phyloP scores from a whole-genome alignment of 202 grass and related monocot species.

The Panicum virgatum region DNA sequence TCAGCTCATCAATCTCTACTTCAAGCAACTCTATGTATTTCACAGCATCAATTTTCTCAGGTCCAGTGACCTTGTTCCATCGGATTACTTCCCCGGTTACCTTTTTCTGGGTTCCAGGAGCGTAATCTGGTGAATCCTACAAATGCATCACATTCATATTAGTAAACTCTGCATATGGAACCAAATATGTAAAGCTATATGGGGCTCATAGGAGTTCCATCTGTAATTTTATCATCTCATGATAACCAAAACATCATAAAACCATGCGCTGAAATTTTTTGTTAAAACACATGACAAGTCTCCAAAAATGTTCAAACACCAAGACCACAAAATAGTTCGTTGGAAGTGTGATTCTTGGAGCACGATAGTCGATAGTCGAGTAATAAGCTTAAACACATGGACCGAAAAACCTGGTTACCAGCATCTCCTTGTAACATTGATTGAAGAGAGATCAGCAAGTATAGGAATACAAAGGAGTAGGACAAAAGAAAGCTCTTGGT shows the following conservation, averaged over 20 bases:
- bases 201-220: not conserved
- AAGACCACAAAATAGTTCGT: not conserved
- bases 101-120: slow-evolving; percentile 93
- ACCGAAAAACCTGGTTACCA: not conserved
- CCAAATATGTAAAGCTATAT: not conserved
- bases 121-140: slow-evolving; percentile 71
- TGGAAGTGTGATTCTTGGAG: slow-evolving; percentile 8
- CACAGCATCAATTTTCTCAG: slow-evolving; percentile 84
- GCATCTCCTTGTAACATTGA: not conserved
- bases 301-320: slow-evolving; percentile 12
- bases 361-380: not conserved
- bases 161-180: slow-evolving; percentile 14
- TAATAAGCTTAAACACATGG: slow-evolving; percentile 3
- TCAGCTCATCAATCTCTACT: slow-evolving; percentile 87
- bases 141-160: slow-evolving; percentile 24
- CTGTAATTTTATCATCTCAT: not conserved
- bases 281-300: not conserved
- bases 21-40: slow-evolving; percentile 96
- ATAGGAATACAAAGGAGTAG: not conserved
- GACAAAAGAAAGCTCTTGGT: not conserved
- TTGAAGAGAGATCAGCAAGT: not conserved
- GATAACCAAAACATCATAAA: not conserved
- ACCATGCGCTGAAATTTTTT: not conserved
- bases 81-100: slow-evolving; percentile 89
- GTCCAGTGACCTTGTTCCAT: slow-evolving; percentile 82